Conservation (phyloP, 164 flowering plant genomes). For the Kalanchoe fedtschenkoi region DNA sequence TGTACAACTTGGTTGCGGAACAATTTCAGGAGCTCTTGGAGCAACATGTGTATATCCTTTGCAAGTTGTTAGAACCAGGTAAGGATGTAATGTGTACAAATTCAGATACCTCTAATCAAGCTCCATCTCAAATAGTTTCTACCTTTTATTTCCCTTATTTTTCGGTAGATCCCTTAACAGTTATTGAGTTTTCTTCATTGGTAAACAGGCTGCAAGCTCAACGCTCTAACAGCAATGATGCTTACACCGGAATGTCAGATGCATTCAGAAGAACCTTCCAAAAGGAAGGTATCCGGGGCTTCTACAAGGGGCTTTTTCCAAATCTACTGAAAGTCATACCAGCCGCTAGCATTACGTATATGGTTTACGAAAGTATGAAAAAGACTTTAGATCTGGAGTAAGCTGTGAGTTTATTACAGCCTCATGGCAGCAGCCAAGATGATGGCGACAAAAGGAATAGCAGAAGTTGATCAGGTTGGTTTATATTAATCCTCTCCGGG, state of each 20-base stretch:
- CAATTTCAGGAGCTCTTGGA: conserved; percentile 89
- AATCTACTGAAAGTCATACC: conserved; percentile 90
- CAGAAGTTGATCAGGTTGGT: not conserved
- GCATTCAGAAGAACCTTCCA: conserved; percentile 60
- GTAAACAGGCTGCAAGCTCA: conserved; percentile 86
- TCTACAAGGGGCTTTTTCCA: conserved; percentile 93
- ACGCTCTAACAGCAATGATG: conserved; percentile 18
- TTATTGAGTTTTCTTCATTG: conserved; percentile 7
- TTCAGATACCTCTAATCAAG: not conserved
- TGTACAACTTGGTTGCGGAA: conserved; percentile 90
- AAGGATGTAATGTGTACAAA: conserved; percentile 4
- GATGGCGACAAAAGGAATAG: not conserved
- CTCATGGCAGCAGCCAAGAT: not conserved
- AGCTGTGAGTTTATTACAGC: not conserved
- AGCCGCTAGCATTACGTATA: conserved; percentile 84
- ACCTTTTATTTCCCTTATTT: not conserved
- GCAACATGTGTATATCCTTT: conserved; percentile 96
- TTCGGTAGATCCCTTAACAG: not conserved
- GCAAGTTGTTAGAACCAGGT: conserved; percentile 97
- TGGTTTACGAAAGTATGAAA: conserved; percentile 87
- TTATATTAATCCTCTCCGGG: not conserved
- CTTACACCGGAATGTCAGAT: conserved; percentile 71
- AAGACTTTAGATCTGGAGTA: conserved; percentile 61
- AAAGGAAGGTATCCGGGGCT: conserved; percentile 66
- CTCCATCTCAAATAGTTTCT: not conserved